phyloP scores from a whole-genome alignment of 768 basidiomycete species.

The Mycena latifolia region DNA sequence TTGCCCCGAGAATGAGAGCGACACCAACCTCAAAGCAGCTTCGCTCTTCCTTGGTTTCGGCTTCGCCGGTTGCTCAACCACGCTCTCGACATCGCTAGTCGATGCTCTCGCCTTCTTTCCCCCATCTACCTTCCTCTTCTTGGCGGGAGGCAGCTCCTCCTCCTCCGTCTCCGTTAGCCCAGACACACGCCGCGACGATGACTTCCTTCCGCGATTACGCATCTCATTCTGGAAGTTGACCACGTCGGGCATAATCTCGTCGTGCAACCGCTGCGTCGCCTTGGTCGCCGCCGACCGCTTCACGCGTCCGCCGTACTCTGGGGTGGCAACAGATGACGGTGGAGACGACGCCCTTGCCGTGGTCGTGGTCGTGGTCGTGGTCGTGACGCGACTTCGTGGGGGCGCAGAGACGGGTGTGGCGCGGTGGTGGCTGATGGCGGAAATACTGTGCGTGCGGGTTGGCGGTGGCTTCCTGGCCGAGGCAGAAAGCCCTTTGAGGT shows the following conservation, averaged over 20 bases:
- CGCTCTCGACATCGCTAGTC: slow-evolving; percentile 37
- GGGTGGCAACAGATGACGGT: slow-evolving; percentile 32
- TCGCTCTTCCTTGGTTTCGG: slow-evolving; percentile 31
- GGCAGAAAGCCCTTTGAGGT: neutral
- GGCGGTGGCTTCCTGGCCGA: slow-evolving; percentile 20
- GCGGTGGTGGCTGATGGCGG: slow-evolving; percentile 16
- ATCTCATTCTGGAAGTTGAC: slow-evolving; percentile 76
- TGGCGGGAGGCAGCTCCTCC: no score
- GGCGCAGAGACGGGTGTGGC: slow-evolving; percentile 22
- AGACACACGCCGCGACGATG: slow-evolving; percentile 44
- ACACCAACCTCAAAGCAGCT: slow-evolving; percentile 3
- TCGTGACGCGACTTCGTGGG: slow-evolving; percentile 5
- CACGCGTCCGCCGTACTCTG: slow-evolving; percentile 33
- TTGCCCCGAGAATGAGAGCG: neutral
- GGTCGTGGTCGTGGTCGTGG: neutral
- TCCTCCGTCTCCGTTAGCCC: slow-evolving; percentile 41
- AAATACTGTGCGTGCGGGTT: slow-evolving; percentile 7
- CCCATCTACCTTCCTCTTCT: slow-evolving; percentile 33
- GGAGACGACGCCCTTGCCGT: slow-evolving; percentile 16
- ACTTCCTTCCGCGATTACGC: slow-evolving; percentile 53
- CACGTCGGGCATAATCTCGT: slow-evolving; percentile 85
- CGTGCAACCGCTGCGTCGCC: slow-evolving; percentile 65
- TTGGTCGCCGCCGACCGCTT: slow-evolving; percentile 59
- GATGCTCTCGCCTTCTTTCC: slow-evolving; percentile 34
- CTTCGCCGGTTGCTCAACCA: slow-evolving; percentile 20